Base-by-base conservation (phyloP, 2,329 filamentous ascomycete species). In the Hypomyces perniciosus region DNA sequence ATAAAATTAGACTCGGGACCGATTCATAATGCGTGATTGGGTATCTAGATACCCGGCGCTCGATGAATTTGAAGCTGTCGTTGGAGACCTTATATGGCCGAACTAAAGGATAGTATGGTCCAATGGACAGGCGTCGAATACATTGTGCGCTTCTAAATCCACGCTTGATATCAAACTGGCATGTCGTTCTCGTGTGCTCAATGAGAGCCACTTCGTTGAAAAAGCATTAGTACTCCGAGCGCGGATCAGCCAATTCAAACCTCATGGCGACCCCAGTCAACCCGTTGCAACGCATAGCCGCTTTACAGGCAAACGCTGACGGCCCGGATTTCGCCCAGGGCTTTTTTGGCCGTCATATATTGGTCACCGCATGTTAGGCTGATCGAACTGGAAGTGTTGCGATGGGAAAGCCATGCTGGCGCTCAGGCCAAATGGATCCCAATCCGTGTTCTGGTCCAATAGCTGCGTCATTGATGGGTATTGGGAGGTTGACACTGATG, bases 371-470 rank as follows among this genome's bases (percentile, higher is more conserved):
- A 74, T 78, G 59, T 79, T 80, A 65, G 77, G 74, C 45, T 80
- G 81, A 55, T 85, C 82, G 65, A 89, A 90, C 46, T 83, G 81
- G 68, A 91, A 93, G 44, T 86, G 85, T 50, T 88, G 86, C 2
- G 86, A 88, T 8, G 90, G 90, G 62, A 96, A 96, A 58, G 92
- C 88, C 92, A 96, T 96, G 71, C 89, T 95, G 34, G 91, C 91
- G 53, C 88, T 92, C 47, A 96, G 76, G 9, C 91, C 91, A 62
- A 96, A 97, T 1, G 92, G 92, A 68, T 96, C 91, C 68, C 90
- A 89, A 65, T 96, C 91, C 44, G 95, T 75, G 71, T 90, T 88
- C 13, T 90, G 87, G 62, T 96, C 91, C 39, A 83, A 67, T 6
- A 83, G 66, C 61, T 81, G 77, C 4, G 78, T 79, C 79, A 83